These are phyloP conservation scores for Arthrinium puccinioides DNA, from an alignment of 2,329 filamentous ascomycete species.

Conservation along the genomic window DNA sequence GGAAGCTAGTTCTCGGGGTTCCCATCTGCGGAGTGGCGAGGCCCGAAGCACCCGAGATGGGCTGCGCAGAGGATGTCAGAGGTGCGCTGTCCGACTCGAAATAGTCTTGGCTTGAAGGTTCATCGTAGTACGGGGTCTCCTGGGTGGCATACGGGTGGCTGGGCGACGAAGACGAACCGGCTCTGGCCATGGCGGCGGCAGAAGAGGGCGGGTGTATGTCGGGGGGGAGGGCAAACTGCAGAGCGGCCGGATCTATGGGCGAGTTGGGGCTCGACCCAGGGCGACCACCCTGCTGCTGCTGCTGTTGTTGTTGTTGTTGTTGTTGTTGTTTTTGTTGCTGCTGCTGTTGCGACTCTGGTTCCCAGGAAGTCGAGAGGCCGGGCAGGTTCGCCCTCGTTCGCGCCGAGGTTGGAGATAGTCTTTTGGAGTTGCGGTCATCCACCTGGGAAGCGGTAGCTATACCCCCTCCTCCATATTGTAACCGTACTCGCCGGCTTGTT, in stretches of 20 bases:
- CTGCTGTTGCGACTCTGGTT: slow-evolving; percentile 35
- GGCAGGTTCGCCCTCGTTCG: slow-evolving; percentile 25
- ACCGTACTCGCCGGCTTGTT: slow-evolving; percentile 5
- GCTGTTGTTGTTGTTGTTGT: slow-evolving; percentile 36
- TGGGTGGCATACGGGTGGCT: slow-evolving; percentile 24
- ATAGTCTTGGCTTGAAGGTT: slow-evolving; percentile 29
- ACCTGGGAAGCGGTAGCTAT: slow-evolving; percentile 14
- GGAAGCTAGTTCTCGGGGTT: slow-evolving; percentile 49
- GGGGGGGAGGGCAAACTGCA: slow-evolving; percentile 49
- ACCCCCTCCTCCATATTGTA: slow-evolving; percentile 7
- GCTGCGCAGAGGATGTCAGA: slow-evolving; percentile 46
- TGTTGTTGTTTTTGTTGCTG: no score
- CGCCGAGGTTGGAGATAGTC: slow-evolving; percentile 16
- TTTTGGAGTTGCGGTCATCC: slow-evolving; percentile 8
- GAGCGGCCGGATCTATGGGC: slow-evolving; percentile 44
- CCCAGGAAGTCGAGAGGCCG: slow-evolving; percentile 46
- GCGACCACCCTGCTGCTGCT: slow-evolving; percentile 25
- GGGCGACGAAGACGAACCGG: slow-evolving; percentile 9
- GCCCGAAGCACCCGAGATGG: slow-evolving; percentile 46
- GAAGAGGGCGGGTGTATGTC: slow-evolving; percentile 36
- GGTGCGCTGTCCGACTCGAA: slow-evolving; percentile 53
- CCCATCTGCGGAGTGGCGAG: slow-evolving; percentile 33
- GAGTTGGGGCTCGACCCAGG: slow-evolving; percentile 30
- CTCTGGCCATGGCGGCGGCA: slow-evolving; percentile 12
- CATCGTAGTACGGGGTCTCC: slow-evolving; percentile 35